Base-by-base conservation (phyloP, 2,329 filamentous ascomycete species). In the Alternaria arborescens region DNA sequence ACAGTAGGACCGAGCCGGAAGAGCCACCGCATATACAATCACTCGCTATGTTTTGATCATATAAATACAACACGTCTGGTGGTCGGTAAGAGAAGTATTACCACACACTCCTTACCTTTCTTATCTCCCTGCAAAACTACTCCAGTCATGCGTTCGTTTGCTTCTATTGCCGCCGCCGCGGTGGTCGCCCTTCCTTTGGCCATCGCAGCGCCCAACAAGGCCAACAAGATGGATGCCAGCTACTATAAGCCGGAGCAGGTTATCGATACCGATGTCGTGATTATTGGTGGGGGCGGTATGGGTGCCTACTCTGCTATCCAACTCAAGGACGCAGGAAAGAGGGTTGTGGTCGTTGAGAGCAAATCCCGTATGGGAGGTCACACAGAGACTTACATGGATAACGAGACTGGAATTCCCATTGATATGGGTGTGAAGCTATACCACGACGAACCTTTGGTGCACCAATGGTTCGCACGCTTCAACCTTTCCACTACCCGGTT, bases 311-410 rank as follows among this genome's bases (percentile, higher is more conserved):
- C 78, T 12, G 81, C 81, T 6, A 75, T 82, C 40, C 63, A 72
- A n/a, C 73, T 84, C 10, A 68, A 75, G 14, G 73, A 82, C 36
- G 52, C 67, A 46, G 75, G 75, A 41, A 74, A 79, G 28, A 77
- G 58, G 5, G 72, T 83, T 14, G 71, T 77, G 2, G 62, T 84
- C 1, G 65, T 83, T 28, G 82, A 84, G 62, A 73, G 69, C 41
- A 65, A 79, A 46, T 59, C 53, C 18, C 58, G 51, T 18, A 65
- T 85, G 64, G 84, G 84, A 20, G 84, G 84, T 3, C 83, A 85
- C 60, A 81, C 82, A 8, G 73, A 83, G 34, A 84, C 82, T 11
- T 85, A 82, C 65, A 76, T 69, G 8, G 82, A 81, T 51, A 70
- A 74, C 4, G 32, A 48, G 1, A 78, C 76, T 7, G 70, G 71